Conservation (phyloP, 768 basidiomycete species). For the Mycena polygramma region DNA sequence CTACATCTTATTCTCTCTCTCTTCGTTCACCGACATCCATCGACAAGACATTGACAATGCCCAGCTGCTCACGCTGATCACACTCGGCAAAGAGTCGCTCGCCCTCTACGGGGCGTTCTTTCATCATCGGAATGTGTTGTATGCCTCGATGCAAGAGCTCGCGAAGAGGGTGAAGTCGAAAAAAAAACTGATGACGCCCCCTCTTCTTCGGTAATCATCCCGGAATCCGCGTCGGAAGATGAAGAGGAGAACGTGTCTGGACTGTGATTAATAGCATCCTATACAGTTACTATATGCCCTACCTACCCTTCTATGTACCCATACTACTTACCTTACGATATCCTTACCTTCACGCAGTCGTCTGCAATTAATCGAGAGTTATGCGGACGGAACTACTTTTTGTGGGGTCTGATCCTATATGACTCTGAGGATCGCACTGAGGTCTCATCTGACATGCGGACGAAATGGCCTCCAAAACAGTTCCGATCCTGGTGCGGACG, state of each 20-base stretch:
- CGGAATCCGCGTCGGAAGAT: no score
- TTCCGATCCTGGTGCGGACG: conserved; percentile 3
- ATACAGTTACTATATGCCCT: no score
- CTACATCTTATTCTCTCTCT: conserved; percentile 35
- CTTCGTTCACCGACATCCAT: background rate
- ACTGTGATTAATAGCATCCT: no score
- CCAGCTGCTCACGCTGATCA: background rate
- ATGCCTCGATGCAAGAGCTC: background rate
- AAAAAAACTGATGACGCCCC: background rate
- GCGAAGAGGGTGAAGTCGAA: background rate
- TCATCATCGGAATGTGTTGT: background rate
- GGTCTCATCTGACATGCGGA: conserved; percentile 1
- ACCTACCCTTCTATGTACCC: no score
- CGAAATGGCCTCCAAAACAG: background rate
- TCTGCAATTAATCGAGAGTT: no score
- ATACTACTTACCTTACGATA: no score
- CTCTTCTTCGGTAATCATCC: no score
- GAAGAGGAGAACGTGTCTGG: no score
- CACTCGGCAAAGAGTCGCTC: background rate
- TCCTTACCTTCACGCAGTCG: no score
- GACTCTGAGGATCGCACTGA: background rate
- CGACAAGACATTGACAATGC: background rate
- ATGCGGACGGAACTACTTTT: no score
- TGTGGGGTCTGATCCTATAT: background rate
- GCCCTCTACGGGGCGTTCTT: background rate